A percentile compares a stretch with the other conserved stretches of the same genome.
phyloP scores from a whole-genome alignment of 371 early-diverging fungal species.

The Apophysomyces trapeziformis region DNA sequence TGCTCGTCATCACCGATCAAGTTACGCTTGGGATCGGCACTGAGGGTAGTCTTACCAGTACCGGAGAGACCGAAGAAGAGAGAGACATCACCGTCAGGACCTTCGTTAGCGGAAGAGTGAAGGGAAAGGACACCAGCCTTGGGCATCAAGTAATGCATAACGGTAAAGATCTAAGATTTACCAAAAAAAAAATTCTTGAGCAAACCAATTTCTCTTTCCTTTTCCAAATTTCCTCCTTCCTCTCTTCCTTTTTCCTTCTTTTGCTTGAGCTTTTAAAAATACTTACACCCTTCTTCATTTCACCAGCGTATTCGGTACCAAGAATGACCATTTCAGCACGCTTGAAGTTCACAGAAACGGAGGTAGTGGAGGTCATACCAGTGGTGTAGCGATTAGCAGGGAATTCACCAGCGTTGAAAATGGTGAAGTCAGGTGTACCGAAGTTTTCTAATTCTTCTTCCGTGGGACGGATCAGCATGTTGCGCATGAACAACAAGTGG shows the following conservation, averaged over 20 bases:
- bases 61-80: constrained; percentile 98
- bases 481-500: constrained; percentile 96
- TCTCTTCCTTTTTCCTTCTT: not conserved
- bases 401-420: constrained; percentile 97
- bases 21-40: constrained; percentile 91
- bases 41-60: constrained; percentile 98
- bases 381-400: constrained; percentile 96
- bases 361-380: constrained; percentile 96
- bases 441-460: constrained; percentile 89
- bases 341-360: constrained; percentile 91
- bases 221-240: no score
- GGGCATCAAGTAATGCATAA: constrained; percentile 99
- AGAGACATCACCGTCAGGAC: constrained; percentile 89
- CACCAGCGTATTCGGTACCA: constrained; percentile 98
- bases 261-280: not conserved
- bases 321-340: constrained; percentile 87
- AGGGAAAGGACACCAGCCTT: constrained; percentile 95
- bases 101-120: constrained; percentile 97
- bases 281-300: constrained; percentile 97
- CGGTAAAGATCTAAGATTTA: constrained; percentile 79
- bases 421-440: constrained; percentile 96
- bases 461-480: constrained; percentile 98
- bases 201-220: not conserved
- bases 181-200: not conserved
- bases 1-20: constrained; percentile 99